Conservation (phyloP, 192 early-diverging fungal species). For the Linnemannia hyalina region DNA sequence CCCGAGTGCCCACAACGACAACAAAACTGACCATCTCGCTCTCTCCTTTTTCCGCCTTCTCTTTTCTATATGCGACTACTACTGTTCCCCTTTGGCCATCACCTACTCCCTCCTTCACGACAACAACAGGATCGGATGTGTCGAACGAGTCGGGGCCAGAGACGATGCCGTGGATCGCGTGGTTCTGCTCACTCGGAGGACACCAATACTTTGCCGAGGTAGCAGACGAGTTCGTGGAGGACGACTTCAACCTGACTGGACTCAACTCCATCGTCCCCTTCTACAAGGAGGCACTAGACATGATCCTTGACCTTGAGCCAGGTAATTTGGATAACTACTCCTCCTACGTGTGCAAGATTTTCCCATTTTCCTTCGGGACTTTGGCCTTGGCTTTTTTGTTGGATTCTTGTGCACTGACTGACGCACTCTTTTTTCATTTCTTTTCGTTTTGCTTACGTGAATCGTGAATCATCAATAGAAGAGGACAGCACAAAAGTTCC, state of each 20-base stretch:
- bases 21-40: not conserved
- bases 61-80: not conserved
- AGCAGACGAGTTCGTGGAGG: slow-evolving; percentile 87
- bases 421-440: not conserved
- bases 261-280: slow-evolving; percentile 83
- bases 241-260: slow-evolving; percentile 99
- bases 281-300: slow-evolving; percentile 94
- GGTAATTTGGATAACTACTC: slow-evolving; percentile 37
- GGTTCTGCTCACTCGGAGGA: slow-evolving; percentile 81
- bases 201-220: slow-evolving; percentile 87
- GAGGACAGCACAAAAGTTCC: slow-evolving; percentile 71
- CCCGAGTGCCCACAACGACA: not conserved
- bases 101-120: not conserved
- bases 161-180: slow-evolving; percentile 78
- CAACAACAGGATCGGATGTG: slow-evolving; percentile 57
- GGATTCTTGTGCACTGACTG: not conserved
- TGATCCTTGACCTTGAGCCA: slow-evolving; percentile 92
- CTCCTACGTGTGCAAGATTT: not conserved
- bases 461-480: slow-evolving; percentile 37
- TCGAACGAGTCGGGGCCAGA: slow-evolving; percentile 66
- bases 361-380: too few relatives aligned
- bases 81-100: not conserved
- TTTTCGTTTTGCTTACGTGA: not conserved
- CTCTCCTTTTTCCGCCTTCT: not conserved
- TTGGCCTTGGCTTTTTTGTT: not conserved